Percentiles rank a stretch among this genome's conserved stretches.
These are phyloP conservation scores for Litchi chinensis DNA, from an alignment of 345 rosid species.

Conservation along the genomic window DNA sequence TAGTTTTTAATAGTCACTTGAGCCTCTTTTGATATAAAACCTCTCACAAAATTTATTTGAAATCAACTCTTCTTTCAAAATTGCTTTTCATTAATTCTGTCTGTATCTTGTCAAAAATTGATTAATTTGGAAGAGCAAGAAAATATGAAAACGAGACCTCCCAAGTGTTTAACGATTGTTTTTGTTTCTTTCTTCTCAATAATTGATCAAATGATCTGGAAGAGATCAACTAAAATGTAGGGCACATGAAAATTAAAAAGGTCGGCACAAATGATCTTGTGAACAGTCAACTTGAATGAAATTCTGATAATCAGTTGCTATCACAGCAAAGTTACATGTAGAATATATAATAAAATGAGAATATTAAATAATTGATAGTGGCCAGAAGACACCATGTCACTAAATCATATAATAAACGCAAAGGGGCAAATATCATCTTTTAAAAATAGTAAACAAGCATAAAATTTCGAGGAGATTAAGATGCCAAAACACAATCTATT, in stretches of 20 bases:
- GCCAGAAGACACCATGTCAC: slow-evolving; percentile 21
- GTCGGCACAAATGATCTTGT: not conserved
- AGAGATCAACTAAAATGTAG: not conserved
- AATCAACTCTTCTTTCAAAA: too few relatives aligned
- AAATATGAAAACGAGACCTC: too few relatives aligned
- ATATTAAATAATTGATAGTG: slow-evolving; percentile 15
- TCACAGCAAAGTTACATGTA: slow-evolving; percentile 8
- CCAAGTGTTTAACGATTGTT: too few relatives aligned
- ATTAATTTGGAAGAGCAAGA: too few relatives aligned
- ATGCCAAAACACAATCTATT: slow-evolving; percentile 30
- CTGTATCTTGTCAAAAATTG: not conserved
- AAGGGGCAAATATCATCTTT: slow-evolving; percentile 26
- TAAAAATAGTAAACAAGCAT: slow-evolving; percentile 8
- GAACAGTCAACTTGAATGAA: not conserved
- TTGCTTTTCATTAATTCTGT: not conserved
- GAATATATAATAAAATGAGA: not conserved
- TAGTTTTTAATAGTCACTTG: not conserved
- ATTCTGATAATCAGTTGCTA: not conserved
- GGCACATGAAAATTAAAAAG: not conserved
- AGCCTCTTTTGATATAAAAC: not conserved
- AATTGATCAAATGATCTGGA: not conserved
- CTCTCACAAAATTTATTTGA: too few relatives aligned
- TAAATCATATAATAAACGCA: slow-evolving; percentile 12
- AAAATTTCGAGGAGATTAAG: slow-evolving; percentile 50
- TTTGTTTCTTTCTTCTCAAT: too few relatives aligned